Percentiles rank a stretch among this genome's conserved stretches.
Conservation (phyloP, 1,284 basidiomycete genomes). For the Abortiporus biennis region DNA sequence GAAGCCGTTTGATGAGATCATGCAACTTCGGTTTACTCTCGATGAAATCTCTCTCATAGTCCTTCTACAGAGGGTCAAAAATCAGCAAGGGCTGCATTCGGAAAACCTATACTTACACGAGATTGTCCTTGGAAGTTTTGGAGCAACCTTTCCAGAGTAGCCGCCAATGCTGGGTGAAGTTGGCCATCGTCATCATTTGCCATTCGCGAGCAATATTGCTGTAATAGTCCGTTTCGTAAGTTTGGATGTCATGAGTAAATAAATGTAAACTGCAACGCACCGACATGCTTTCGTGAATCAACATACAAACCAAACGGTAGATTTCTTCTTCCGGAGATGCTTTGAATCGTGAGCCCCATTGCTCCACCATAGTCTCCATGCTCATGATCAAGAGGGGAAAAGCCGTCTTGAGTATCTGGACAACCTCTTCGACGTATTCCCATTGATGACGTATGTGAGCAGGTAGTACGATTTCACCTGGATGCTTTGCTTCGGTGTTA, state of each 20-base stretch:
- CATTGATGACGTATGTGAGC: conserved; percentile 65
- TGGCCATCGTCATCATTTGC: conserved; percentile 82
- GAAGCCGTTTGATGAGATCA: conserved; percentile 87
- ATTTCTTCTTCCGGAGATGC: conserved; percentile 90
- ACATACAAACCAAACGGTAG: conserved; percentile 85
- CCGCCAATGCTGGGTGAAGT: too few relatives aligned
- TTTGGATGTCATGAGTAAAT: neutral
- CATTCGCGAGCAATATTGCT: conserved; percentile 70
- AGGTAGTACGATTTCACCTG: neutral
- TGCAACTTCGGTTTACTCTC: conserved; percentile 75
- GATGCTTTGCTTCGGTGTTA: neutral
- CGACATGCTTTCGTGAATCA: conserved; percentile 71
- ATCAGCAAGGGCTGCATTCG: neutral
- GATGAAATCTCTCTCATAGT: conserved; percentile 93
- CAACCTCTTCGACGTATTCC: conserved; percentile 93
- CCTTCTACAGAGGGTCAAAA: conserved; percentile 42
- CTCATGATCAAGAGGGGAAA: conserved; percentile 94
- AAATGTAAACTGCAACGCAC: conserved; percentile 29
- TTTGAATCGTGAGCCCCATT: conserved; percentile 91
- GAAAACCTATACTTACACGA: conserved; percentile 41
- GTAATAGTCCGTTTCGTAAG: conserved; percentile 10
- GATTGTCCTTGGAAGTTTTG: conserved; percentile 57
- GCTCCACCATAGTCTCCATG: conserved; percentile 97
- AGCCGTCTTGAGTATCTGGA: conserved; percentile 92
- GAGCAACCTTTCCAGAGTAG: conserved; percentile 70